Base-by-base conservation (phyloP, 169 alveolate genomes). In the Toxoplasma gondii region DNA sequence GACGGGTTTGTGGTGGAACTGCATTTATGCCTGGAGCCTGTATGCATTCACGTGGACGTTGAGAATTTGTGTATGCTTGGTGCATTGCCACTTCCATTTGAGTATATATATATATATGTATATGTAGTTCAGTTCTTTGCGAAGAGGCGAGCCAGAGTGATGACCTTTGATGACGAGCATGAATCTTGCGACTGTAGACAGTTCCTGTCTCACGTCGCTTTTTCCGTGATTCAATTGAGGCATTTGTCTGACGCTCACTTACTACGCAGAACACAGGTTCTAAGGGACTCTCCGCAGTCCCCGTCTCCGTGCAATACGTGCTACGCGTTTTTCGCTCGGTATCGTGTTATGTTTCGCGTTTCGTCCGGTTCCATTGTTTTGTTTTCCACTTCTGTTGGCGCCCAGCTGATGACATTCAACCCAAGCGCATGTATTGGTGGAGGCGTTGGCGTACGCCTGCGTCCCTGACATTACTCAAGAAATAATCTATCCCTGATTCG, bases 381-480 rank as follows among this genome's bases (percentile, higher is more conserved):
- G 43, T n/a, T 22, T 22, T 78, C 34, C 45, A 31, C 34, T 27
- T 7, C 43, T n/a, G 87, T 78, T 78, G 87, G 45, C 29, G 34
- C 29, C 53, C 87, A 31, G 27, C 34, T 78, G 87, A 78, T 78
- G 87, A 78, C 31, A 39, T 19, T 12, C 34, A 24, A 39, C 90
- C 90, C 90, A 31, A 82, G 90, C 90, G 90, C 90, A 82, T 82
- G 58, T 81, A 81, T 82, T 82, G 27, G 31, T 38, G 84, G 84
- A 74, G 49, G 84, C 84, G 84, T 19, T 12, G 0, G 84, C 31
- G 5, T n/a, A 36, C 27, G 84, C 84, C 44, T n/a, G 41, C 84
- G 41, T n/a, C 84, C 29, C 41, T n/a, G 41, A 34, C 49, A n/a
- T n/a, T 38, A 38, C 44, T 7, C 41, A n/a, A 38, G 34, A n/a